Evolutionary conservation across 192 early-diverging fungal genomes (phyloP), one percentile per base, ranked within the genome.

Genomic region (Coemansia sp.): DNA sequence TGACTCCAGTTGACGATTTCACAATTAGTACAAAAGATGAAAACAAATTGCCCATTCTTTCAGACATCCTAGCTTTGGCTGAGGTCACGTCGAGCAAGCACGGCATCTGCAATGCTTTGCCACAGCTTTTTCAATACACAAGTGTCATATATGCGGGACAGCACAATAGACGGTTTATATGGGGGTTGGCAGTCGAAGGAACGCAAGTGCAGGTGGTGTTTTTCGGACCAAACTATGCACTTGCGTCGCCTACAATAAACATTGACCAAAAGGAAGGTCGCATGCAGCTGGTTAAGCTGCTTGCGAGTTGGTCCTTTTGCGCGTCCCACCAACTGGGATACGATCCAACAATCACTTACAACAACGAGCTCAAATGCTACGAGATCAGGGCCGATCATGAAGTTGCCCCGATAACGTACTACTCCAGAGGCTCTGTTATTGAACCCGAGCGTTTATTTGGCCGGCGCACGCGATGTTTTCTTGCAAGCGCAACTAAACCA

Each of bases 221-320:
- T 3, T 51, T 67, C 45, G 33, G 21, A 0, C 30, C 26, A 5
- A 33, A 51, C 37, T 20, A 26, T 15, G 33, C 46, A 0, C 20
- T 49, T 15, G 46, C 51, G 4, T 62, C 52, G 15, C 16, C 16
- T n/a, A 43, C 30, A 5, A 69, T 69, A 40, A 51, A 69, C 23
- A 45, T 69, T 8, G 10, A 21, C 4, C 4, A 18, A 2, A 0
- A 35, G 1, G 30, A n/a, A 2, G 67, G 67, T 0, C 52, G 51
- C 16, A 21, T 10, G 0, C 51, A 5, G 21, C 31, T 60, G 4
- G 23, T 69, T 15, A 23, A 16, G 30, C 34, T 69, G 3, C 52
- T 69, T 8, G 60, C 58, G 12, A 35, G 25, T 25, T 69, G 67
- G 67, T 61, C 67, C 28, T 31, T 62, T 23, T 69, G 59, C 31